A percentile compares a stretch with the other conserved stretches of the same genome.
Evolutionary conservation across 495 filamentous ascomycete genomes (phyloP).

Genomic region (Trichocladium uniseriatum): DNA sequence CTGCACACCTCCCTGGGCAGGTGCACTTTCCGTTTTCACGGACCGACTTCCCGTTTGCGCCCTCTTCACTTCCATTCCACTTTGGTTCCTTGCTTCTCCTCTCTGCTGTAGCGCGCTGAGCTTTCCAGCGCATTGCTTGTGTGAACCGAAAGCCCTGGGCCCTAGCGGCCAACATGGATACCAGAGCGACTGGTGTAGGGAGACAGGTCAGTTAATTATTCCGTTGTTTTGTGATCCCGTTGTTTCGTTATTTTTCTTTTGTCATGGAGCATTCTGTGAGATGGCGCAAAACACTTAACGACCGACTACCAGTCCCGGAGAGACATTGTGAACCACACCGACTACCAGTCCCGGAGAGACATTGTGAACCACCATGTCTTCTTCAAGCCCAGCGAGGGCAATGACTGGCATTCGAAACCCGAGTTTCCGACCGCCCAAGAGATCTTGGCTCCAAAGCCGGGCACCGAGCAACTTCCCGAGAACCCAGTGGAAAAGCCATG

Average conservation of each 20-base stretch:
- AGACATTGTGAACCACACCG: conserved; percentile 20
- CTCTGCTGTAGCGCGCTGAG: too few species aligned
- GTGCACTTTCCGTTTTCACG: too few species aligned
- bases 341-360: conserved; percentile 19
- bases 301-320: conserved; percentile 13
- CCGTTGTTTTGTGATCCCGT: too few species aligned
- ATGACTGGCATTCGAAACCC: conserved; percentile 35
- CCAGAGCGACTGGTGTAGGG: too few species aligned
- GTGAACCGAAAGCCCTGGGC: too few species aligned
- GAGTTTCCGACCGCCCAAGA: conserved; percentile 35
- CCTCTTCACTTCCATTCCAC: background rate
- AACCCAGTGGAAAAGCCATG: conserved; percentile 32
- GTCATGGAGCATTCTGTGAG: too few species aligned
- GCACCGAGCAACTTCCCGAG: conserved; percentile 26
- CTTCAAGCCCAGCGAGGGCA: conserved; percentile 10
- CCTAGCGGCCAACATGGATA: too few species aligned
- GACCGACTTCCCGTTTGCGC: too few species aligned
- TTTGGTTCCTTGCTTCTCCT: background rate
- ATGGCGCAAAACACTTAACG: background rate
- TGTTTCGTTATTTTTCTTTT: too few species aligned
- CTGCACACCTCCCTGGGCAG: too few species aligned
- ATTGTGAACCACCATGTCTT: conserved; percentile 25
- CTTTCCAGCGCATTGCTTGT: too few species aligned
- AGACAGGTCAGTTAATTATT: too few species aligned
- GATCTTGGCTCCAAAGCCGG: conserved; percentile 29